Percentiles rank a stretch among this genome's conserved stretches.
These are phyloP conservation scores for Alternaria metachromatica DNA, from an alignment of 2,329 filamentous ascomycete genomes.

Conservation along the genomic window DNA sequence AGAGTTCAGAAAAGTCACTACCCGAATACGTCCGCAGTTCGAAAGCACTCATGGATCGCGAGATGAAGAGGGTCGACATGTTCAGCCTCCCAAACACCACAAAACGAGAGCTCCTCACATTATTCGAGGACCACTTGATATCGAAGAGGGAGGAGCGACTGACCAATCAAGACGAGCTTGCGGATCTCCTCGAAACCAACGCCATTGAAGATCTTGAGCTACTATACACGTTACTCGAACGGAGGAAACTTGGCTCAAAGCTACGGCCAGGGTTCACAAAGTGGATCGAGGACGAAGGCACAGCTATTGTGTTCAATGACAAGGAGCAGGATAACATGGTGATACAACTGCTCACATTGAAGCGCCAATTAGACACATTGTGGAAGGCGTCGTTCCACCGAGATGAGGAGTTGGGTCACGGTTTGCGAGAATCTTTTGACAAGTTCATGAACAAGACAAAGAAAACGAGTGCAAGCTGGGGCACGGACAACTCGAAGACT, in stretches of 20 bases:
- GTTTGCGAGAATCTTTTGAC: constrained; percentile 83
- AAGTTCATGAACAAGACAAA: constrained; percentile 89
- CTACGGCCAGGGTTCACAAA: constrained; percentile 76
- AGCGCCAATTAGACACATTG: constrained; percentile 77
- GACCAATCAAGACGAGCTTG: constrained; percentile 69
- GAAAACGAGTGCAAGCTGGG: constrained; percentile 73
- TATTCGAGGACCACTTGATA: constrained; percentile 77
- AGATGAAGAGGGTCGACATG: constrained; percentile 77
- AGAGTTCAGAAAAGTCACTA: constrained; percentile 67
- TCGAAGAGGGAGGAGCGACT: constrained; percentile 65
- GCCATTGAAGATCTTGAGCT: constrained; percentile 74
- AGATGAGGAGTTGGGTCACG: constrained; percentile 78
- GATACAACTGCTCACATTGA: constrained; percentile 78
- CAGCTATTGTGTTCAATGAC: constrained; percentile 79
- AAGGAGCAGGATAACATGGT: constrained; percentile 86
- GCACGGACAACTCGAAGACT: constrained; percentile 87
- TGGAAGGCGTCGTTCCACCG: constrained; percentile 78
- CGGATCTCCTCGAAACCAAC: constrained; percentile 74
- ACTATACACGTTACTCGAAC: constrained; percentile 77
- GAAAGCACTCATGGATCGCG: constrained; percentile 71
- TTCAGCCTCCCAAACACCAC: constrained; percentile 86
- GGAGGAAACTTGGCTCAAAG: constrained; percentile 72
- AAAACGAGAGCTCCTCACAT: constrained; percentile 74
- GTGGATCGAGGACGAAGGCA: constrained; percentile 79
- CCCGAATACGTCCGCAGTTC: constrained; percentile 78